Evolutionary conservation across 371 early-diverging fungal genomes (phyloP), one percentile per base, ranked within the genome.

Genomic region (Rhizopus stolonifer): DNA sequence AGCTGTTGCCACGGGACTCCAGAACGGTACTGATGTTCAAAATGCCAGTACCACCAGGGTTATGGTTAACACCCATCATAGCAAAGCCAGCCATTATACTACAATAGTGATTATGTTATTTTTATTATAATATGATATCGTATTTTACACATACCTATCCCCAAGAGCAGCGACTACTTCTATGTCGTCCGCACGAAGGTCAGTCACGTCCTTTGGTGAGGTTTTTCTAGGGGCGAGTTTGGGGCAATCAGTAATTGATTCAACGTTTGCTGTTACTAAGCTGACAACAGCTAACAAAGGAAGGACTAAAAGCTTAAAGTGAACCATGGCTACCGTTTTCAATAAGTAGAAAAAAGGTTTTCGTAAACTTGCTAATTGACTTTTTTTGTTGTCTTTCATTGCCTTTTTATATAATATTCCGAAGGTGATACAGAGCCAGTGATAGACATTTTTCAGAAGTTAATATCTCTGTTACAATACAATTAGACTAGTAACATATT

Each of bases 1-100:
- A 71, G n/a, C 62, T 71, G 9, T 59, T 32, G 15, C 71, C 71
- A 31, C 71, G 65, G 24, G 49, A 34, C 23, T 65, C 65, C 5
- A 47, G 49, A 5, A 64, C n/a, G 0, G 50, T 21, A 6, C 46
- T 54, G 5, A 46, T 31, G 23, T 56, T 44, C 0, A 53, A 10
- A n/a, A 56, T 49, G 2, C 55, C 52, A 19, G 39, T 51, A 10
- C 39, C 52, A 21, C 15, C 11, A 17, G 50, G 14, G 3, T 31
- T 39, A n/a, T 48, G 19, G 14, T 23, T n/a, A 31, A 59, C 51
- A 22, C 49, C 51, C 17, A 42, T 44, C 22, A 59, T 51, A 19
- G 31, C 59, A 40, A 49, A 65, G 7, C 61, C 65, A 14, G 61
- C 56, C 38, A 65, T 56, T 5, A 59, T 65, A 34, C 65, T 56